phyloP scores from a whole-genome alignment of 352 stramenopile species.

The Halophytophthora polymorphica region DNA sequence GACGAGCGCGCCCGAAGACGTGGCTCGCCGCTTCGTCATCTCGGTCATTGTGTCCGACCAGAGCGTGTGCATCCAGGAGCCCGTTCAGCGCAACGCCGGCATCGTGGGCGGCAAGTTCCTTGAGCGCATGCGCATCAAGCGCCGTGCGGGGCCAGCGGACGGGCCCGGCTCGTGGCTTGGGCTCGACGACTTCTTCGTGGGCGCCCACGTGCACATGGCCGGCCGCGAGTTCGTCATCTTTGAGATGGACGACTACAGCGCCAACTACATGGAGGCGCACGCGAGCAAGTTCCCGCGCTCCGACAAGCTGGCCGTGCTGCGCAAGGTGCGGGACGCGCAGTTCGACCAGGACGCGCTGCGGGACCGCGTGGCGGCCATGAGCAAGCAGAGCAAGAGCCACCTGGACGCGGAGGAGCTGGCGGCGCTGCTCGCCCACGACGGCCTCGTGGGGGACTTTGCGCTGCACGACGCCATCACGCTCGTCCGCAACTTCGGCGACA shows the following conservation, averaged over 20 bases:
- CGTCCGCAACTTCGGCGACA: constrained; percentile 65
- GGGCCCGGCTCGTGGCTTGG: constrained; percentile 40
- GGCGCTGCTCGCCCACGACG: constrained; percentile 31
- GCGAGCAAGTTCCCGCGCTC: constrained; percentile 58
- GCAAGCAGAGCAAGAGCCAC: constrained; percentile 25
- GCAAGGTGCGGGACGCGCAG: constrained; percentile 43
- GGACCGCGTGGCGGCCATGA: constrained; percentile 21
- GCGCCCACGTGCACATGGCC: constrained; percentile 54
- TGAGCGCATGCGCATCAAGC: constrained; percentile 68
- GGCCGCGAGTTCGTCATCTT: constrained; percentile 72
- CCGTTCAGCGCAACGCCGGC: constrained; percentile 70
- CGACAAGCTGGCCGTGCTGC: constrained; percentile 58
- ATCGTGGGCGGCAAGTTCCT: constrained; percentile 76
- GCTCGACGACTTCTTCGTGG: constrained; percentile 76
- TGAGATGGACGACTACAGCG: constrained; percentile 85
- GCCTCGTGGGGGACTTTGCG: constrained; percentile 40
- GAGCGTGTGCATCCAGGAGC: constrained; percentile 76
- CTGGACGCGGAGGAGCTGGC: constrained; percentile 48
- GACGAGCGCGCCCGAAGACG: constrained; percentile 62
- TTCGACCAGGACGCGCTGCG: constrained; percentile 31
- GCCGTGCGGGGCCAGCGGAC: constrained; percentile 21
- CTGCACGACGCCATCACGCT: constrained; percentile 70
- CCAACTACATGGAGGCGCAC: constrained; percentile 78
- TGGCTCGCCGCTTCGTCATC: constrained; percentile 74
- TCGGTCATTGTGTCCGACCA: constrained; percentile 73